Conservation (phyloP, 306 rosid species). For the Pyrus betulifolia region DNA sequence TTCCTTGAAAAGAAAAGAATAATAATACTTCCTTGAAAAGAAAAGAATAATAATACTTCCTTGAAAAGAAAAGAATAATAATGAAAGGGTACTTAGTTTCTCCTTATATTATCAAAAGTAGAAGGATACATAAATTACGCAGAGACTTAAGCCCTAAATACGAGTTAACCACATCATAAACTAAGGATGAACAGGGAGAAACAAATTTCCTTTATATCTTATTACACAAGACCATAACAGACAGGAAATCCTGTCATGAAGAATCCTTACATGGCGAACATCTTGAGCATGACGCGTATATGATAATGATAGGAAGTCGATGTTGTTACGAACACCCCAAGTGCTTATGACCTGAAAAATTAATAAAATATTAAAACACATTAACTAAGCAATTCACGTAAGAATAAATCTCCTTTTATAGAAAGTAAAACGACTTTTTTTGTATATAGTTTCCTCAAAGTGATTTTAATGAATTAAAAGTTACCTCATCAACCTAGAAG, state of each 20-base stretch:
- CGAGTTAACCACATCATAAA: not conserved
- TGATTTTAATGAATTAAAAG: not conserved
- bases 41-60: constrained; percentile 2
- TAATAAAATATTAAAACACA: not conserved
- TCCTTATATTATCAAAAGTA: not conserved
- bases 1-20: not conserved
- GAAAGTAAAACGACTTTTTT: not conserved
- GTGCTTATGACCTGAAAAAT: constrained; percentile 66
- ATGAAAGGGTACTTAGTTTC: not conserved
- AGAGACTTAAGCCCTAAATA: not conserved
- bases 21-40: too few species aligned
- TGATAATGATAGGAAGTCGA: constrained; percentile 87
- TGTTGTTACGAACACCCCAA: constrained; percentile 80
- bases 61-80: not conserved
- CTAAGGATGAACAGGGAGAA: not conserved
- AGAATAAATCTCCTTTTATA: not conserved
- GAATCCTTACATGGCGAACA: constrained; percentile 58
- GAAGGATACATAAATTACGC: constrained; percentile 9
- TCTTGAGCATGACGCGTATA: constrained; percentile 80
- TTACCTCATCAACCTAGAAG: not conserved
- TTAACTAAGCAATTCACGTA: not conserved
- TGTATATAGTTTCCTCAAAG: not conserved
- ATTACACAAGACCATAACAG: not conserved
- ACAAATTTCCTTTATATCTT: not conserved
- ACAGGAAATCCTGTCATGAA: constrained; percentile 10